Base-by-base conservation (phyloP, 768 basidiomycete genomes). In the Panellus pusillus region DNA sequence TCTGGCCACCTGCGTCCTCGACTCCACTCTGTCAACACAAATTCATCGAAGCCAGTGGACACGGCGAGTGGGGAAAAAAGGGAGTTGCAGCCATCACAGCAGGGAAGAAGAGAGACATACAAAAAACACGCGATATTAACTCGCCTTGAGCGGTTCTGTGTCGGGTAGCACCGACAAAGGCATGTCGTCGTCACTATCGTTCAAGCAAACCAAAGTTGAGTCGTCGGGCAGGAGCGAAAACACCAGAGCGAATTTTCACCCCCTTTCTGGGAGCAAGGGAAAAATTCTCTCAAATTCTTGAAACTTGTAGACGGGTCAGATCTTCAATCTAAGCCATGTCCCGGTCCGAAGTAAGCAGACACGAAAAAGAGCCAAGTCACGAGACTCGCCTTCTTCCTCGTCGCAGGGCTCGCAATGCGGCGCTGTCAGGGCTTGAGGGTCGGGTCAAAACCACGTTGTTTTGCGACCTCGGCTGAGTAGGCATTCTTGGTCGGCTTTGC, bases 381-480 rank as follows among this genome's bases (percentile, higher is more conserved):
- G 19, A 50, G 38, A 49, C 72, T 24, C 38, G 88, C 89, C 80
- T 91, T 88, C 54, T 78, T 77, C 66, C 81, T 77, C 18, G 78
- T 67, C 11, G 70, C 72, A 9, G 68, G 63, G 43, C 77, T 71
- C 32, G 73, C 71, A 19, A 58, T 60, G 52, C 73, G 74, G 37
- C 71, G 70, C 37, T 74, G 76, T 1, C 82, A 81, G 39, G 72
- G 67, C 62, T 83, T 85, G 9, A 74, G 63, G 2, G 83, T 81
- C 20, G 91, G 91, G 68, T 93, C 89, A 54, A 93, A 93, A 2
- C 91, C 91, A 3, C 93, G 73, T 5, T 79, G 74, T 63, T 85
- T 85, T 63, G 93, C 82, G 19, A 88, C 67, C 45, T 74, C 73
- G 0, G 86, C 83, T 36, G 85, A 84, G 66, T 87, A 93, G 2